Evolutionary conservation across 2,329 filamentous ascomycete species (phyloP), one percentile per base, ranked within the genome.

Genomic region (Trichophaea hybrida): DNA sequence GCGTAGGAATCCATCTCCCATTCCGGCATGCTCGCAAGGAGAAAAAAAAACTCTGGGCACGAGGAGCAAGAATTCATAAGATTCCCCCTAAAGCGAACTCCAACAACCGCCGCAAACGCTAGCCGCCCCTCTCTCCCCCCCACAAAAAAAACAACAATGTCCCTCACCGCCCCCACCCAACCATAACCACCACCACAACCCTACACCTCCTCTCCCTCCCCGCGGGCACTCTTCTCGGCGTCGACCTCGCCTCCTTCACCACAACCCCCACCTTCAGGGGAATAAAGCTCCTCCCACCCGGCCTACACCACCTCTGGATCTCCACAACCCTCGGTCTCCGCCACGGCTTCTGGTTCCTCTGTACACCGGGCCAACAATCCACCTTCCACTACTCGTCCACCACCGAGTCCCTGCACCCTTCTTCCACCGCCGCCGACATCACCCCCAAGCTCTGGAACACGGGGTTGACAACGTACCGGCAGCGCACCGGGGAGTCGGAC

Each of bases 251-350:
- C 57, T 49, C 51, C 32, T 67, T 65, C 48, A 65, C 66, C 6
- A 61, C 68, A 12, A 61, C 66, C 35, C 58, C 66, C 34, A 61
- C 64, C 31, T 61, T 61, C 55, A 60, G 65, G 10, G 67, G 67
- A 13, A 63, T 69, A 49, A 67, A 65, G 50, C 56, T 64, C 35
- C 65, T 69, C 10, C 67, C 66, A 2, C 58, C 63, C 17, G 67
- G 67, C 1, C 59, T 68, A n/a, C 67, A 69, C 51, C 64, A 67
- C 49, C 57, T 67, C 49, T 69, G 66, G 57, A 63, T 66, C 44
- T 69, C 67, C 24, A 63, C 65, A 17, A 63, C 67, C n/a, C 62
- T 62, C 44, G 59, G 55, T 15, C 57, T 63, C 31, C 63, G 64
- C n/a, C 24, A 54, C 8, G 62, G 64, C 1, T 61, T 64, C 38